phyloP scores from a whole-genome alignment of 371 early-diverging fungal species.

The Rhizopus delemar region DNA sequence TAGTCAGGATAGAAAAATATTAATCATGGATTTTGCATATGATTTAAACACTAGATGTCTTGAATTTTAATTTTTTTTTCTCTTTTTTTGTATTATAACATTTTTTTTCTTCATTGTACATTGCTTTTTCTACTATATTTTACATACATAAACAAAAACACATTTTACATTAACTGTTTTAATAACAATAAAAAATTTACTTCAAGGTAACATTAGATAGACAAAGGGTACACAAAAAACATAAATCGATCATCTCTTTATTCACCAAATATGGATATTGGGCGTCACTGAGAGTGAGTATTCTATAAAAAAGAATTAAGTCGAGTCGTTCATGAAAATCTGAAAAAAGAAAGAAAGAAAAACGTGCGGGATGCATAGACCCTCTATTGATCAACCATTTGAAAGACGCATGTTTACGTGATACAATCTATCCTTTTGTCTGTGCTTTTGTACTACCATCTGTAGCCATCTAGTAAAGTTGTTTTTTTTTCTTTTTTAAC shows the following conservation, averaged over 20 bases:
- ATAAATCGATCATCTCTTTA: too few relatives aligned
- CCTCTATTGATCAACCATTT: slow-evolving; percentile 19
- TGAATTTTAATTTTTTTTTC: slow-evolving; percentile 3
- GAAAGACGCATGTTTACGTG: slow-evolving; percentile 28
- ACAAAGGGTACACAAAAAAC: neutral
- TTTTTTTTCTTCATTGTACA: neutral
- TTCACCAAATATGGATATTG: too few relatives aligned
- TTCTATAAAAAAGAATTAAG: neutral
- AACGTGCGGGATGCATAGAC: too few relatives aligned
- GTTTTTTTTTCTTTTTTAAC: neutral
- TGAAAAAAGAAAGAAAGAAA: too few relatives aligned
- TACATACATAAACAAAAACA: too few relatives aligned
- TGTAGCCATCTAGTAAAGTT: slow-evolving; percentile 1
- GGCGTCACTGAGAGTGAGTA: too few relatives aligned
- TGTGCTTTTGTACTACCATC: slow-evolving; percentile 29
- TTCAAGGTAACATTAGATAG: slow-evolving; percentile 12
- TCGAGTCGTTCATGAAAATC: too few relatives aligned
- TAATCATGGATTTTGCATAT: slow-evolving; percentile 82
- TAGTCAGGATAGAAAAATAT: slow-evolving; percentile 78
- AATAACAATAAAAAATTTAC: neutral
- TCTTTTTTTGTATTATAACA: slow-evolving; percentile 2
- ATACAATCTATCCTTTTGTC: slow-evolving; percentile 22
- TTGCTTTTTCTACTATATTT: slow-evolving; percentile 1
- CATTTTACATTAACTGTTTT: neutral
- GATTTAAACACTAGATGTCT: slow-evolving; percentile 37